phyloP scores from a whole-genome alignment of 2,329 filamentous ascomycete species.

The Alternaria sp. region DNA sequence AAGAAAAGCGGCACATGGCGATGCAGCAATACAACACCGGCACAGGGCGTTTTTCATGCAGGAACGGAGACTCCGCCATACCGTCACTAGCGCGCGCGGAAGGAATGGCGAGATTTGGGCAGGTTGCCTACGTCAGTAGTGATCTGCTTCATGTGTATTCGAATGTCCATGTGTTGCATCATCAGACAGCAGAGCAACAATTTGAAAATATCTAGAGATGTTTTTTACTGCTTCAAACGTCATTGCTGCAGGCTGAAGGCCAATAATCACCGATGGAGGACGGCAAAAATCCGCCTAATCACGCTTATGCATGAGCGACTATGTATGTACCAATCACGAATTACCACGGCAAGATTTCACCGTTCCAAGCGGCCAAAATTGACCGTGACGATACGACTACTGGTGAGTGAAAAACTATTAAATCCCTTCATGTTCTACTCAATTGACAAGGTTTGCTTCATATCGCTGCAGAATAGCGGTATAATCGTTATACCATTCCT shows the following conservation, averaged over 20 bases:
- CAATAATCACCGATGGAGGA: neutral
- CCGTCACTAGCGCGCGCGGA: neutral
- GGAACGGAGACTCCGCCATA: neutral
- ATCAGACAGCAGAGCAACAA: neutral
- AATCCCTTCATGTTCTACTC: neutral
- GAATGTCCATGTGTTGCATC: neutral
- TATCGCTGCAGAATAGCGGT: constrained; percentile 34
- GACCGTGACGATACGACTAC: constrained; percentile 20
- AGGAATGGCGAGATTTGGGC: neutral
- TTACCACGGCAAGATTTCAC: neutral
- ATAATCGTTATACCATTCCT: constrained; percentile 39
- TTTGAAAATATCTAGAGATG: neutral
- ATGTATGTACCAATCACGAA: constrained; percentile 16
- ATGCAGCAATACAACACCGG: neutral
- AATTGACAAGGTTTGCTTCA: constrained; percentile 23
- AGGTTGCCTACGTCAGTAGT: neutral
- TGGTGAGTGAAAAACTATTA: neutral
- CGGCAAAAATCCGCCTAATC: neutral
- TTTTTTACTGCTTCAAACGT: neutral
- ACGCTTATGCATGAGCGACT: constrained; percentile 2
- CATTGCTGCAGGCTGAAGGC: neutral
- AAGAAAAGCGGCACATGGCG: too few species aligned
- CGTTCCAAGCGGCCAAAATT: constrained; percentile 27
- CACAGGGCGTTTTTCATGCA: neutral
- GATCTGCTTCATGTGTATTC: neutral